Base-by-base conservation (phyloP, 2,329 filamentous ascomycete genomes). In the Pseudogymnoascus sp. region DNA sequence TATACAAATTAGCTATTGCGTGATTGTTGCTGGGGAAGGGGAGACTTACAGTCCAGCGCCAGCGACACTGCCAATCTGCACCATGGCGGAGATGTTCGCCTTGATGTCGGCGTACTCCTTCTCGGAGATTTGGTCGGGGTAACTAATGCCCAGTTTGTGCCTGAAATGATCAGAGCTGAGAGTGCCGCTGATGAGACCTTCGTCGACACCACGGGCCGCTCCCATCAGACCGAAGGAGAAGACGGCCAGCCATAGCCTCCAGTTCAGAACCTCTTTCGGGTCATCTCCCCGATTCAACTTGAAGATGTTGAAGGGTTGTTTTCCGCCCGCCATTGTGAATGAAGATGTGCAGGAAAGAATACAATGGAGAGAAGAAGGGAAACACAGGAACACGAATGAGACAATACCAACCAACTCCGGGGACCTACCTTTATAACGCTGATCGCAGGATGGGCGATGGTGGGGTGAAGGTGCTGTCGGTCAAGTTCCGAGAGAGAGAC, bases 71-170 rank as follows among this genome's bases (percentile, higher is more conserved):
- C 89, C 89, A 69, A 92, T 85, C 75, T 92, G 89, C 0, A 93
- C 89, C 89, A 93, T 93, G 59, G 87, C 83, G 1, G 88, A 88
- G 63, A 93, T 88, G 74, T 93, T 93, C 68, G 83, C 86, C 75
- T 89, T 86, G 76, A 88, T 86, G 73, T 89, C 86, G 65, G 87
- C 86, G 71, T 82, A 78, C 57, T 83, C 79, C 3, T 80, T 77
- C 0, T 74, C 69, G 4, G 50, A 21, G 3, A 57, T 13, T 17
- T 33, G 26, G 53, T 75, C 77, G 69, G 86, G 85, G 1, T 78
- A 77, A 5, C 78, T 75, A 66, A 86, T 84, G 68, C 84, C 70
- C 71, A 90, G 87, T 35, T 79, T 79, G 0, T 73, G 68, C 68
- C 87, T 81, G 73, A 90, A 90, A 61, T 86, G 79, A 67, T 81